Evolutionary conservation across 1,139 yeast genomes (phyloP).

Genomic region (Kurtzmaniella quercitrusa): DNA sequence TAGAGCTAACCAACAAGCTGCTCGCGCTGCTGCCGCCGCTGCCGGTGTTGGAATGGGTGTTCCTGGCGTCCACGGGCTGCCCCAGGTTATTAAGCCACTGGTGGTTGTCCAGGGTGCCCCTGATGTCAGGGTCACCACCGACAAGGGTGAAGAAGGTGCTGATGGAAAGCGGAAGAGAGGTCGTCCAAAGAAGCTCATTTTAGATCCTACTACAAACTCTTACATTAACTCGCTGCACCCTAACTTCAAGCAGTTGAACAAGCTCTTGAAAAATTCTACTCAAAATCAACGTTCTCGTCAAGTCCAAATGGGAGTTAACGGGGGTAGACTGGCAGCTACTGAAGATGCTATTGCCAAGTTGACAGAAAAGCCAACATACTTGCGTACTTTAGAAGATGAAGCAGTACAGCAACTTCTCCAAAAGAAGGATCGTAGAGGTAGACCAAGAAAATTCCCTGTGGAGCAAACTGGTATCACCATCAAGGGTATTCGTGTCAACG

Average conservation of each 20-base stretch:
- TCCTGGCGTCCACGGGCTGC: neutral
- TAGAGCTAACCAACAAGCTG: constrained; percentile 4
- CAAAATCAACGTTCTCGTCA: constrained; percentile 4
- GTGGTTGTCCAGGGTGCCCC: neutral
- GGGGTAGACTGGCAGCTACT: constrained; percentile 4
- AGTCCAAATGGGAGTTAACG: neutral
- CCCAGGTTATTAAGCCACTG: constrained; percentile 1
- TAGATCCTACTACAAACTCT: constrained; percentile 40
- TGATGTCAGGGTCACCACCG: constrained; percentile 1
- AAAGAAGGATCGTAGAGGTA: constrained; percentile 44
- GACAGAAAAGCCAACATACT: constrained; percentile 26
- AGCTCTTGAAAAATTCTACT: constrained; percentile 25
- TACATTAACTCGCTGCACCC: constrained; percentile 45
- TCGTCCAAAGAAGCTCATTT: constrained; percentile 41
- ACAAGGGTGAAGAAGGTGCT: constrained; percentile 6
- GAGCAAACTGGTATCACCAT: constrained; percentile 49
- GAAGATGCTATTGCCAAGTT: constrained; percentile 16
- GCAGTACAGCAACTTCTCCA: constrained; percentile 37
- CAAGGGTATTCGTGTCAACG: constrained; percentile 43
- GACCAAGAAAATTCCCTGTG: constrained; percentile 50
- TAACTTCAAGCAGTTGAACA: constrained; percentile 38
- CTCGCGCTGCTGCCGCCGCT: constrained; percentile 1
- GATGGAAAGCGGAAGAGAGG: constrained; percentile 39
- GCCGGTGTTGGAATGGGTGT: constrained; percentile 1
- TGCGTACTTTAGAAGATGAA: constrained; percentile 30